Conservation (phyloP, 1,284 basidiomycete genomes). For the Volvariella volvacea region DNA sequence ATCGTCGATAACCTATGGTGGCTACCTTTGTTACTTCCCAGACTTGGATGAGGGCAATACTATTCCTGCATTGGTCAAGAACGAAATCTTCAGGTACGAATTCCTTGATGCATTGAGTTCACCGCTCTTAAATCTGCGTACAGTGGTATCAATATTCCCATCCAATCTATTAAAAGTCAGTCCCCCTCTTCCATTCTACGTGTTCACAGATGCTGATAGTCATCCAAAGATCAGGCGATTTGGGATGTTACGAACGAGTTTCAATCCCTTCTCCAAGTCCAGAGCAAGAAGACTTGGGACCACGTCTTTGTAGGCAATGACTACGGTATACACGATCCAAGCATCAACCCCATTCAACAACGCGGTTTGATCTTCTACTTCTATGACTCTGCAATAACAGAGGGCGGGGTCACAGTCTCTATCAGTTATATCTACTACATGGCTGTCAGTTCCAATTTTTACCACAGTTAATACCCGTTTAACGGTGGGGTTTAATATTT, state of each 20-base stretch:
- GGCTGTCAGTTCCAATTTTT: not conserved
- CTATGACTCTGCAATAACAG: not conserved
- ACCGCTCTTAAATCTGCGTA: too few species aligned
- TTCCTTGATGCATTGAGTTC: too few species aligned
- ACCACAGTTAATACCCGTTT: not conserved
- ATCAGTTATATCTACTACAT: slow-evolving; percentile 3
- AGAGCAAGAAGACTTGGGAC: not conserved
- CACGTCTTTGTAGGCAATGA: not conserved
- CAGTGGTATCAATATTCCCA: too few species aligned
- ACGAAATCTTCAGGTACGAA: too few species aligned
- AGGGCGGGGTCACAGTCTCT: not conserved
- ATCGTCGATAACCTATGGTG: too few species aligned
- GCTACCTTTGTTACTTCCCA: too few species aligned
- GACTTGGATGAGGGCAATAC: too few species aligned
- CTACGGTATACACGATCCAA: not conserved
- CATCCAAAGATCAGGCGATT: not conserved
- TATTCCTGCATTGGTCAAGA: too few species aligned
- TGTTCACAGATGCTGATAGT: too few species aligned
- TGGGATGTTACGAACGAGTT: not conserved
- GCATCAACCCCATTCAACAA: not conserved
- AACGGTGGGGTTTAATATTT: not conserved
- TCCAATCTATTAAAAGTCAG: too few species aligned
- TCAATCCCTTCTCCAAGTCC: not conserved
- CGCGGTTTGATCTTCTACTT: not conserved
- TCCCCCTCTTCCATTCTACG: too few species aligned